Conservation (phyloP, 768 basidiomycete genomes). For the Lactifluus volemus region DNA sequence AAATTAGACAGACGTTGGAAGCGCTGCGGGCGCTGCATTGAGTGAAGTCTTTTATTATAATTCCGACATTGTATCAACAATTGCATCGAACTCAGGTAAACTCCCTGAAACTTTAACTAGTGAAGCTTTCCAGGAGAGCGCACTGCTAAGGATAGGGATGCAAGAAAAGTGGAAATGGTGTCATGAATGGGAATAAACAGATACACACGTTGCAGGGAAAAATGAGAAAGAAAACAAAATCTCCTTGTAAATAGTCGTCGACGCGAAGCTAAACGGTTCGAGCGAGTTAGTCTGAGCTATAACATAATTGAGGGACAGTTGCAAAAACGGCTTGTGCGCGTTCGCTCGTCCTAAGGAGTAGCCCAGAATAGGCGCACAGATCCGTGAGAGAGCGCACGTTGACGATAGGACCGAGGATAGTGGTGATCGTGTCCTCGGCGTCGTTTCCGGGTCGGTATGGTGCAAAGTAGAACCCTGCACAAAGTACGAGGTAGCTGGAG, state of each 20-base stretch:
- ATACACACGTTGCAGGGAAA: background rate
- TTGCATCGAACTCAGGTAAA: background rate
- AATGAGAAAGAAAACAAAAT: background rate
- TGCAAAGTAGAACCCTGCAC: constrained; percentile 89
- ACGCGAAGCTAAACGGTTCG: background rate
- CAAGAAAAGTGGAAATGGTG: background rate
- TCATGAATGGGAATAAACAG: background rate
- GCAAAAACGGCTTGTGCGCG: background rate
- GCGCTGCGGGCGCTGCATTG: constrained; percentile 36
- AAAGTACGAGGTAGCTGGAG: constrained; percentile 80
- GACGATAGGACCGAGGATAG: background rate
- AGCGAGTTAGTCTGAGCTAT: constrained; percentile 1
- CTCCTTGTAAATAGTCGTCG: constrained; percentile 1
- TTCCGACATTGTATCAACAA: background rate
- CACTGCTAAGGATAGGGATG: background rate
- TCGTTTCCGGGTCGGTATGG: constrained; percentile 33
- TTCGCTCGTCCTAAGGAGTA: background rate
- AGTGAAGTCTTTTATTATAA: background rate
- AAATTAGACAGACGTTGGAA: constrained; percentile 35
- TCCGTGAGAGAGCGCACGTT: constrained; percentile 12
- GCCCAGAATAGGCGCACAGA: constrained; percentile 13
- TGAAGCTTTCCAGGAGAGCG: background rate
- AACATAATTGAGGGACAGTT: constrained; percentile 9
- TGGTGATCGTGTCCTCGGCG: background rate
- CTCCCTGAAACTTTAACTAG: background rate